Evolutionary conservation across 768 basidiomycete genomes (phyloP).

Genomic region (Auriscalpium microsporum): DNA sequence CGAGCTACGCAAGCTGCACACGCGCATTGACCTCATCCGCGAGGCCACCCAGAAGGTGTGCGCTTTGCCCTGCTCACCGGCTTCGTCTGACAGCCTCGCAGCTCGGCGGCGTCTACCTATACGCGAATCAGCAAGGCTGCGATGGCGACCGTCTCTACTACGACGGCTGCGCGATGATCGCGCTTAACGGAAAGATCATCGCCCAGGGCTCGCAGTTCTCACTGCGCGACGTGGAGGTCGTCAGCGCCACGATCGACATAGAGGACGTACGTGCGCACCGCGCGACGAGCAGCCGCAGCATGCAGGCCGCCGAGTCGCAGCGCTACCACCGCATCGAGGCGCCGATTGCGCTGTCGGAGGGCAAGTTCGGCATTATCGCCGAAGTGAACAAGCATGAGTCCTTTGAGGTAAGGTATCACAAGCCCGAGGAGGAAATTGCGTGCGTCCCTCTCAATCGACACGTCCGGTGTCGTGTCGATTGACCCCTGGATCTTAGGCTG

Average conservation of each 20-base stretch:
- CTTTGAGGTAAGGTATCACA: constrained; percentile 63
- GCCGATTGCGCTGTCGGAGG: constrained; percentile 68
- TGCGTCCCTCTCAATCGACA: constrained; percentile 32
- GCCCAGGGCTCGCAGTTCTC: constrained; percentile 98
- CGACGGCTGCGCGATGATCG: constrained; percentile 95
- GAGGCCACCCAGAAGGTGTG: constrained; percentile 90
- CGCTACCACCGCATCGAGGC: constrained; percentile 79
- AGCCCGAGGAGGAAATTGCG: constrained; percentile 97
- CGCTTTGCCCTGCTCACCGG: not conserved
- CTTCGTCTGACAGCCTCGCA: constrained; percentile 22
- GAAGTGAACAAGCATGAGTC: constrained; percentile 19
- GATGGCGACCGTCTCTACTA: constrained; percentile 98
- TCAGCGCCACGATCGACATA: constrained; percentile 94
- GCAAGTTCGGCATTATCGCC: constrained; percentile 55
- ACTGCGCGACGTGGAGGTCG: constrained; percentile 89
- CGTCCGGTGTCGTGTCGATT: not conserved
- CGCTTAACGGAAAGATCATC: constrained; percentile 83
- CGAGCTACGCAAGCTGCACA: constrained; percentile 92
- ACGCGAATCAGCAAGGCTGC: constrained; percentile 98
- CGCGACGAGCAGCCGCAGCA: constrained; percentile 72
- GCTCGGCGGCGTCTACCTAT: constrained; percentile 95
- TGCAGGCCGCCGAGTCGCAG: constrained; percentile 77
- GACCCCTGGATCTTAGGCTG: constrained; percentile 40
- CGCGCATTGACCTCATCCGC: constrained; percentile 88
- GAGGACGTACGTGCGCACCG: constrained; percentile 92